Conservation (phyloP, 768 basidiomycete species). For the Terana coerulea region DNA sequence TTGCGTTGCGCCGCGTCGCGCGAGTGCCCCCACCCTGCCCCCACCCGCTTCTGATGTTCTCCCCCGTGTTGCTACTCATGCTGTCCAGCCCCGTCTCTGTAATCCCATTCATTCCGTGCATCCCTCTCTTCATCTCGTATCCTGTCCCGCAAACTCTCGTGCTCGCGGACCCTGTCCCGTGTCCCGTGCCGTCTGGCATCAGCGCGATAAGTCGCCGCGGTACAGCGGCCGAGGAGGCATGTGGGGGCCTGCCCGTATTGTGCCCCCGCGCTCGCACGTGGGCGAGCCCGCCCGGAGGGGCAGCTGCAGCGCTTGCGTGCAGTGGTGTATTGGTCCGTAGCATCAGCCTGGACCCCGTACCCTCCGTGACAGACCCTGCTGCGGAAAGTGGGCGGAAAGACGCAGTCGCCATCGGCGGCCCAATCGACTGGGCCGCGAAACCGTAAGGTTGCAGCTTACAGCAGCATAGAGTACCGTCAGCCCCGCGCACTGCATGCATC, state of each 20-base stretch:
- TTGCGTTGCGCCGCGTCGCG: too few relatives aligned
- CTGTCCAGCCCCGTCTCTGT: not conserved
- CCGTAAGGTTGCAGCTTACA: not conserved
- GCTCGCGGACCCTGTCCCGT: slow-evolving; percentile 2
- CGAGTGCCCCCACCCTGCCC: too few relatives aligned
- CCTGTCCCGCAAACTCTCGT: not conserved
- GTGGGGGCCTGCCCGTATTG: not conserved
- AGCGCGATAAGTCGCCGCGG: slow-evolving; percentile 3
- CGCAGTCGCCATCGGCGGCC: not conserved
- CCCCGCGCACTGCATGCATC: too few relatives aligned
- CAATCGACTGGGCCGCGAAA: not conserved
- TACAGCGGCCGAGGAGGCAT: slow-evolving; percentile 4
- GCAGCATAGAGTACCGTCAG: too few relatives aligned
- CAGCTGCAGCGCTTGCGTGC: not conserved
- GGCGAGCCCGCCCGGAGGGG: slow-evolving; percentile 1
- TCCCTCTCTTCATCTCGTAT: slow-evolving; percentile 4
- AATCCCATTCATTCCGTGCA: not conserved
- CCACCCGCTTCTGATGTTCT: slow-evolving; percentile 6
- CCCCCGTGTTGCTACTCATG: not conserved
- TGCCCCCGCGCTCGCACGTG: not conserved
- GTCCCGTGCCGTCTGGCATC: slow-evolving; percentile 1
- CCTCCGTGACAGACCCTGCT: not conserved
- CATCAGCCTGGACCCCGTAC: not conserved
- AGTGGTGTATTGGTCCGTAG: too few relatives aligned
- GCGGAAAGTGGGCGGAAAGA: not conserved